phyloP scores from a whole-genome alignment of 1,284 basidiomycete genomes.

The Malassezia yamatoensis region DNA sequence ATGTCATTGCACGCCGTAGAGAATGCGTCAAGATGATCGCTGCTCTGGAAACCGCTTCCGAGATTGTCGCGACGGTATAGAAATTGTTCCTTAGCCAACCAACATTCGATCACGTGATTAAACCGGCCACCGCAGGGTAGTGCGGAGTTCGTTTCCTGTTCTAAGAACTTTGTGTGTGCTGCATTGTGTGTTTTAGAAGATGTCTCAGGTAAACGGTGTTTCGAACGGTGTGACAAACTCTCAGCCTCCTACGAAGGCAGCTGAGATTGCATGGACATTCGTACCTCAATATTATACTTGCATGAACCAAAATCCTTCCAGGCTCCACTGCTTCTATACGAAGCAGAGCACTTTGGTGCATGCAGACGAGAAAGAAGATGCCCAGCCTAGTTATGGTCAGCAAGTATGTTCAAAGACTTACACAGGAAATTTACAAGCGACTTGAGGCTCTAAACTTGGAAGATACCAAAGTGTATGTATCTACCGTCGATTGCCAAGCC shows the following conservation, averaged over 20 bases:
- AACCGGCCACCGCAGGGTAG: background rate
- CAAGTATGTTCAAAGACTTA: slow-evolving; percentile 51
- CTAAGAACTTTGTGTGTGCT: background rate
- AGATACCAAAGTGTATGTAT: slow-evolving; percentile 93
- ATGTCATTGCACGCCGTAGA: slow-evolving; percentile 41
- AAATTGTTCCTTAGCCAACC: background rate
- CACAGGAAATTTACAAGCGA: slow-evolving; percentile 89
- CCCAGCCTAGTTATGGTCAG: slow-evolving; percentile 77
- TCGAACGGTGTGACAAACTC: background rate
- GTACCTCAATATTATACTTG: slow-evolving; percentile 59
- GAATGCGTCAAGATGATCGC: slow-evolving; percentile 48
- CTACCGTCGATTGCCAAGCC: slow-evolving; percentile 54
- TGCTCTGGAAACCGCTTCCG: slow-evolving; percentile 43
- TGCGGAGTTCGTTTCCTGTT: background rate
- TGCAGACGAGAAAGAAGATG: slow-evolving; percentile 66
- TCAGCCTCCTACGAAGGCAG: slow-evolving; percentile 20
- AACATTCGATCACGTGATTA: slow-evolving; percentile 1
- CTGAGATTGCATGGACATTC: slow-evolving; percentile 48
- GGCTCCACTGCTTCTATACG: slow-evolving; percentile 97
- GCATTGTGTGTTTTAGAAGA: background rate
- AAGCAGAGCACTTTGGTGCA: slow-evolving; percentile 81
- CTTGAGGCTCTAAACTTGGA: slow-evolving; percentile 86
- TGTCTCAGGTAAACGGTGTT: slow-evolving; percentile 12
- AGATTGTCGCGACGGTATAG: slow-evolving; percentile 45
- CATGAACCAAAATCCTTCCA: slow-evolving; percentile 91